Evolutionary conservation across 257 asterid genomes (phyloP).

Genomic region (Nicotiana tabacum): DNA sequence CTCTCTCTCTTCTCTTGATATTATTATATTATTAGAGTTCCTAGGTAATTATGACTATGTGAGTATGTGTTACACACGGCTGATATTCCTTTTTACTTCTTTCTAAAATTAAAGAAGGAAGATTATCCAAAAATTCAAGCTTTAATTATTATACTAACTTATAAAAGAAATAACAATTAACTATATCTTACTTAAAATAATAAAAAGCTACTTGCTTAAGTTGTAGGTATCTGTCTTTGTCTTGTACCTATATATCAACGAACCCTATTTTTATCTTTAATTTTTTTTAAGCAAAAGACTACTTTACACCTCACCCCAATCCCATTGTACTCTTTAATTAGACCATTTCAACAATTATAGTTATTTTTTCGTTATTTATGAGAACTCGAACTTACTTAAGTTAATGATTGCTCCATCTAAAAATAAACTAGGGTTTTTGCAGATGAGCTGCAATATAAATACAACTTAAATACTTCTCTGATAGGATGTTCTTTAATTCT

Average conservation of each 20-base stretch:
- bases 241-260: conserved; percentile 14
- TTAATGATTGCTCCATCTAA: not conserved
- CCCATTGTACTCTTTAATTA: conserved; percentile 3
- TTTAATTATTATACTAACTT: not conserved
- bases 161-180: not conserved
- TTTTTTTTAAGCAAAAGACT: not conserved
- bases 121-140: not conserved
- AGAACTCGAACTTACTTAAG: too few species aligned
- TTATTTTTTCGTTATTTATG: not conserved
- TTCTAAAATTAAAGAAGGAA: not conserved
- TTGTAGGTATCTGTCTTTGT: conserved; percentile 28
- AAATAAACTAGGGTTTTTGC: not conserved
- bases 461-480: not conserved
- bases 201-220: not conserved
- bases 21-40: not conserved
- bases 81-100: not conserved
- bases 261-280: not conserved
- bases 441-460: not conserved
- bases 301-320: conserved; percentile 28
- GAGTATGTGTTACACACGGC: not conserved
- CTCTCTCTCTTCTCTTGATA: too few species aligned
- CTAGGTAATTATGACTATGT: not conserved
- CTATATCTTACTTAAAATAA: not conserved
- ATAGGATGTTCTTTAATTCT: not conserved
- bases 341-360: not conserved